These are phyloP conservation scores for Trichoderma simmonsii DNA, from an alignment of 2,329 filamentous ascomycete species.

Conservation along the genomic window DNA sequence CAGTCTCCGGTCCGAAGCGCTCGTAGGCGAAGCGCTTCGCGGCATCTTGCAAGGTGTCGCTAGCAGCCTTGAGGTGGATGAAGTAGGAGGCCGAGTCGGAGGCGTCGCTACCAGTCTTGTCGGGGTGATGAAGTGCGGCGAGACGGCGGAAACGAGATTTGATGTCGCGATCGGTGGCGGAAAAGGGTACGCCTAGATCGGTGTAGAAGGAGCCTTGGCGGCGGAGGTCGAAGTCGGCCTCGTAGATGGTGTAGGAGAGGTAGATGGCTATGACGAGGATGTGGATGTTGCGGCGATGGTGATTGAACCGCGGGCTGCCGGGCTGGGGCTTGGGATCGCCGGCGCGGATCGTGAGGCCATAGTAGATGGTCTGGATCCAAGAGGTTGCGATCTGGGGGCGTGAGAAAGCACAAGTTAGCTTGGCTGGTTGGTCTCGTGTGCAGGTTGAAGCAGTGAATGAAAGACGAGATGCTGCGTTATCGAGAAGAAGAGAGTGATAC, in stretches of 20 bases:
- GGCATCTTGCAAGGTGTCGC: slow-evolving; percentile 77
- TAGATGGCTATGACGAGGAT: slow-evolving; percentile 79
- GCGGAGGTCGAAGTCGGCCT: slow-evolving; percentile 79
- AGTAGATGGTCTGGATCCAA: slow-evolving; percentile 78
- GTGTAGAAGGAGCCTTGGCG: slow-evolving; percentile 73
- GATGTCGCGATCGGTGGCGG: slow-evolving; percentile 70
- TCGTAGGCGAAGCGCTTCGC: slow-evolving; percentile 84
- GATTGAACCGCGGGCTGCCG: slow-evolving; percentile 63
- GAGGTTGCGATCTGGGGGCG: slow-evolving; percentile 66
- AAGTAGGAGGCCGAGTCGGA: slow-evolving; percentile 53
- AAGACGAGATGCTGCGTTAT: not conserved
- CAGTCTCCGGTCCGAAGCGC: slow-evolving; percentile 73
- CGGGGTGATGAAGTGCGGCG: slow-evolving; percentile 71
- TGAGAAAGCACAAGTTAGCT: slow-evolving; percentile 20
- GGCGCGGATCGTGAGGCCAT: slow-evolving; percentile 82
- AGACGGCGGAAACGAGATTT: slow-evolving; percentile 82
- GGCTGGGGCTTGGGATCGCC: slow-evolving; percentile 76
- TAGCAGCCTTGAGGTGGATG: slow-evolving; percentile 76
- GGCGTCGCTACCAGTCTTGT: slow-evolving; percentile 60
- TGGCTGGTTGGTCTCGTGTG: not conserved
- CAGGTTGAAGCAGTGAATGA: not conserved
- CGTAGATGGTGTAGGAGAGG: slow-evolving; percentile 87
- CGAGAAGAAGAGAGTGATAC: not conserved
- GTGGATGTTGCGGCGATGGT: slow-evolving; percentile 78
- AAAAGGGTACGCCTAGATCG: slow-evolving; percentile 66